These are phyloP conservation scores for Diphasiastrum complanatum DNA, from an alignment of 83 land plant species.

Conservation along the genomic window DNA sequence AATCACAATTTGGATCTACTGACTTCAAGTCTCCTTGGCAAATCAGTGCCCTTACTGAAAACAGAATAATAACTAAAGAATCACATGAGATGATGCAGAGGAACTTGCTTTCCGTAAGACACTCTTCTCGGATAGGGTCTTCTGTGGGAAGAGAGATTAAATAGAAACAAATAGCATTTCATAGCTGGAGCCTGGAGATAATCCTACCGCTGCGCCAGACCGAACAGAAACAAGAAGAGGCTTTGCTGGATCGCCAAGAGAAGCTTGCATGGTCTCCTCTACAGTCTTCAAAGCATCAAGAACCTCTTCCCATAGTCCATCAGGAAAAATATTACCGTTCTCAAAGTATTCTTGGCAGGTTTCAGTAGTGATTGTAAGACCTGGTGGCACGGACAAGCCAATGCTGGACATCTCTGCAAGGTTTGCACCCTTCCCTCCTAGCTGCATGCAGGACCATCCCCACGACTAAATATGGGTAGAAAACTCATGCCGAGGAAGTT, in stretches of 20 bases:
- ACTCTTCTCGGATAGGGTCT: too few relatives aligned
- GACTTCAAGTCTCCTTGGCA: too few relatives aligned
- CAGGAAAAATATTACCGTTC: constrained; percentile 58
- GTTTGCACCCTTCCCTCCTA: constrained; percentile 98
- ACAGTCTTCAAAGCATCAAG: constrained; percentile 58
- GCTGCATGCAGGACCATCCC: too few relatives aligned
- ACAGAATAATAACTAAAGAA: too few relatives aligned
- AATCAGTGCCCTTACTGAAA: too few relatives aligned
- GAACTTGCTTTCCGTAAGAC: too few relatives aligned
- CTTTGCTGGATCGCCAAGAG: constrained; percentile 73
- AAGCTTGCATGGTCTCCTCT: constrained; percentile 74
- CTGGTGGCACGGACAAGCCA: constrained; percentile 95
- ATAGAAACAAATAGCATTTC: too few relatives aligned
- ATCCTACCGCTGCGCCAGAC: constrained; percentile 92
- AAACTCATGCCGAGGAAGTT: not conserved
- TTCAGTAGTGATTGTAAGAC: constrained; percentile 91
- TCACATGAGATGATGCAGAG: too few relatives aligned
- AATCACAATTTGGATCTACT: too few relatives aligned
- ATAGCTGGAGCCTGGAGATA: too few relatives aligned
- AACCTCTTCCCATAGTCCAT: constrained; percentile 87
- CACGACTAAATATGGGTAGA: not conserved
- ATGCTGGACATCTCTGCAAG: constrained; percentile 98
- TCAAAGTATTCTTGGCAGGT: constrained; percentile 84
- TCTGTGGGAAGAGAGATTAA: too few relatives aligned
- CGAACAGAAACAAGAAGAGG: constrained; percentile 94